Evolutionary conservation across 208 protist genomes (phyloP).

Genomic region (Hexamita inflata): DNA sequence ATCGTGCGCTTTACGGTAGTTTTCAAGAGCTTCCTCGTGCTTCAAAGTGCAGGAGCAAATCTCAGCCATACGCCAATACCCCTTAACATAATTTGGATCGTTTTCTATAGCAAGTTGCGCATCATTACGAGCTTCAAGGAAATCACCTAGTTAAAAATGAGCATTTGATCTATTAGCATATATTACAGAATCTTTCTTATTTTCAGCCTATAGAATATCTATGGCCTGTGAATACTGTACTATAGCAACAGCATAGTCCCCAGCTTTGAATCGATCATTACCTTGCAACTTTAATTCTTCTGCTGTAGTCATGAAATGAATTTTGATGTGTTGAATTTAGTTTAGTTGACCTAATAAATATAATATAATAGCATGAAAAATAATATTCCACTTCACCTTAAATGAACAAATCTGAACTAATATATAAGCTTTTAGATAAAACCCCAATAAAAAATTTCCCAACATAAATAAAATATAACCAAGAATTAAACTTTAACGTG

Average conservation of each 20-base stretch:
- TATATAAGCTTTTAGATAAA: too few species aligned
- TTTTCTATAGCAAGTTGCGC: background rate
- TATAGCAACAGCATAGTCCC: background rate
- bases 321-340: too few species aligned
- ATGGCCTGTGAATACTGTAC: slow-evolving; percentile 8
- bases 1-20: slow-evolving; percentile 1
- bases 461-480: too few species aligned
- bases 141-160: slow-evolving; percentile 17
- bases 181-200: background rate
- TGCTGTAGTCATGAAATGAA: too few species aligned
- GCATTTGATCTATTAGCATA: background rate
- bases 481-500: too few species aligned
- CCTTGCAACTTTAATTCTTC: background rate
- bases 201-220: background rate
- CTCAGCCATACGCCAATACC: slow-evolving; percentile 21
- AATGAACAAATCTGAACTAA: too few species aligned
- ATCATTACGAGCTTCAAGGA: background rate
- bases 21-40: background rate
- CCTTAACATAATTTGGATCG: slow-evolving; percentile 12
- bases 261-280: background rate
- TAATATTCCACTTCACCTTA: too few species aligned
- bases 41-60: background rate
- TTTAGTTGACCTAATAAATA: too few species aligned
- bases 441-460: too few species aligned
- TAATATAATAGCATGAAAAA: too few species aligned